A percentile compares a stretch with the other conserved stretches of the same genome.
phyloP scores from a whole-genome alignment of 208 protist genomes.

The Crithidia brevicula region DNA sequence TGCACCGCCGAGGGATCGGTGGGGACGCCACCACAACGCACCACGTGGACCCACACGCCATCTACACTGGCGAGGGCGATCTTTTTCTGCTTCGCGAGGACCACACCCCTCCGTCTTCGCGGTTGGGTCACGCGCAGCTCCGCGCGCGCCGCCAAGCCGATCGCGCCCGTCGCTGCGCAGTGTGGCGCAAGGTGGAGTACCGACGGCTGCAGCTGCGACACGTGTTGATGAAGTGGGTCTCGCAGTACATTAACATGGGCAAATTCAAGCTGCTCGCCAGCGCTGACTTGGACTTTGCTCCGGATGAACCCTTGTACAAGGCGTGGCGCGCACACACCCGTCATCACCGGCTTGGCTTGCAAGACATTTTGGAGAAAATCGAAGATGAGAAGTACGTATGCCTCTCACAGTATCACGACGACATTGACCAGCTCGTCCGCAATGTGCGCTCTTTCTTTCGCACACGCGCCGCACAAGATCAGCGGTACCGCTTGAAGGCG shows the following conservation, averaged over 20 bases:
- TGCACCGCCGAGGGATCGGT: conserved; percentile 28
- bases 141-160: conserved; percentile 20
- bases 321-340: conserved; percentile 69
- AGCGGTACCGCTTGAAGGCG: conserved; percentile 71
- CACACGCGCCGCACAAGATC: conserved; percentile 51
- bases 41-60: too few relatives aligned
- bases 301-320: conserved; percentile 49
- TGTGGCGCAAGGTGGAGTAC: conserved; percentile 83
- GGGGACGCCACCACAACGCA: neutral
- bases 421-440: conserved; percentile 76
- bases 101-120: conserved; percentile 7
- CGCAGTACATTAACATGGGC: conserved; percentile 66
- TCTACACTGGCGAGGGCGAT: too few relatives aligned
- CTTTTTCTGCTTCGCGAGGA: conserved; percentile 6
- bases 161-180: conserved; percentile 23
- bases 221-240: conserved; percentile 76
- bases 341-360: conserved; percentile 52
- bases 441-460: conserved; percentile 87
- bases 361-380: conserved; percentile 76
- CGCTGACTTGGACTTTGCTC: conserved; percentile 71
- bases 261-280: conserved; percentile 68
- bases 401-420: conserved; percentile 88
- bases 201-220: conserved; percentile 83
- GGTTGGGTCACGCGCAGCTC: conserved; percentile 9
- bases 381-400: conserved; percentile 79